These are phyloP conservation scores for Quercus cerris DNA, from an alignment of 306 rosid species.

Conservation along the genomic window DNA sequence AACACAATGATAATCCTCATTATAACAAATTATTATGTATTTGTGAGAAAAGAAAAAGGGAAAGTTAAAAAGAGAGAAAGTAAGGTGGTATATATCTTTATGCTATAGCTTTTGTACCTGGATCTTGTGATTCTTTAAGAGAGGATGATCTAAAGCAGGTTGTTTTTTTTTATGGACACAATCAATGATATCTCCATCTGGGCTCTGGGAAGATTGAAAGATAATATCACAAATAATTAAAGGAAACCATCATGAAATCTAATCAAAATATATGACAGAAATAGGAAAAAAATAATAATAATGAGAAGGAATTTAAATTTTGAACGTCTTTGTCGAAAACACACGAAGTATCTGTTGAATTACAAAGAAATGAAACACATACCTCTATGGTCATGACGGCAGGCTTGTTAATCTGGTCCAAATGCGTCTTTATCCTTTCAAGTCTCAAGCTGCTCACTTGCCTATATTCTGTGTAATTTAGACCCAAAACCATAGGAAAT, in stretches of 20 bases:
- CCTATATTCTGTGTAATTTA: slow-evolving; percentile 51
- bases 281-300: no score
- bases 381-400: slow-evolving; percentile 71
- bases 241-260: background rate
- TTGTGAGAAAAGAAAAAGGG: background rate
- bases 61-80: background rate
- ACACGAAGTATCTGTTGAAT: no score
- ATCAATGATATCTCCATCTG: slow-evolving; percentile 59
- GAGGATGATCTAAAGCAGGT: slow-evolving; percentile 62
- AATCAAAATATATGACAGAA: background rate
- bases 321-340: no score
- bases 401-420: slow-evolving; percentile 81
- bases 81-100: background rate
- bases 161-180: slow-evolving; percentile 60
- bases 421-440: slow-evolving; percentile 70
- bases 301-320: background rate
- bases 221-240: background rate
- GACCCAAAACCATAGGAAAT: slow-evolving; percentile 21
- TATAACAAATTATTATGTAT: background rate
- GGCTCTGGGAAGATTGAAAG: slow-evolving; percentile 50
- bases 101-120: slow-evolving; percentile 32
- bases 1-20: background rate
- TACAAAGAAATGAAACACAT: background rate
- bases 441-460: slow-evolving; percentile 66
- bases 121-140: slow-evolving; percentile 57